phyloP scores from a whole-genome alignment of 208 protist species.

The Acanthamoeba rhysodes region DNA sequence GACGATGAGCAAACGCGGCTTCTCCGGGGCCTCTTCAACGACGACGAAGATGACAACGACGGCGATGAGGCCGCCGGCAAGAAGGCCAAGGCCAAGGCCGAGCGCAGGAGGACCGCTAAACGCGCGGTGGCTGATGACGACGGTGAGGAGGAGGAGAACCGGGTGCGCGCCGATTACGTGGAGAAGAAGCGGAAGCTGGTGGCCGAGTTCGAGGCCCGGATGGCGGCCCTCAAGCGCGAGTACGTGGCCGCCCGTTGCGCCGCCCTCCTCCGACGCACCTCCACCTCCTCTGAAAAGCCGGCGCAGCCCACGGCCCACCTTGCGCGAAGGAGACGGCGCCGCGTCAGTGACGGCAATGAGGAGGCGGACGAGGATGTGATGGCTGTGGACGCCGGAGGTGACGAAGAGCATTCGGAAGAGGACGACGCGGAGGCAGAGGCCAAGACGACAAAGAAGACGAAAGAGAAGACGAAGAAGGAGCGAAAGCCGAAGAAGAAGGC shows the following conservation, averaged over 20 bases:
- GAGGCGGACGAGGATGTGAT: neutral
- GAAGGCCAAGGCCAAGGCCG: neutral
- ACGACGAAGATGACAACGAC: neutral
- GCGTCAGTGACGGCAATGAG: neutral
- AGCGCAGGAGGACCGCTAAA: neutral
- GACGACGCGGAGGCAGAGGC: neutral
- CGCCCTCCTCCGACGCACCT: neutral
- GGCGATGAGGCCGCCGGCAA: neutral
- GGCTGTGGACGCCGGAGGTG: neutral
- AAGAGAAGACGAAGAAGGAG: neutral
- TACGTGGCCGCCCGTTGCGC: neutral
- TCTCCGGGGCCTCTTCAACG: neutral
- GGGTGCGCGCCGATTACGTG: neutral
- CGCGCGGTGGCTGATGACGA: neutral
- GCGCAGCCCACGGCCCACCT: too few relatives aligned
- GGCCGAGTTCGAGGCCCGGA: neutral
- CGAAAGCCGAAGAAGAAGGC: too few relatives aligned
- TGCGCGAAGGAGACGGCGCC: neutral
- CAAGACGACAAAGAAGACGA: neutral
- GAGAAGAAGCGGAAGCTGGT: conserved; percentile 35
- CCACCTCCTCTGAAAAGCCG: neutral
- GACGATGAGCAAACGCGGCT: neutral
- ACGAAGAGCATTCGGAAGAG: neutral
- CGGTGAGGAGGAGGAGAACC: neutral
- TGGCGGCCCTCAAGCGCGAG: conserved; percentile 18